Evolutionary conservation across 2,329 filamentous ascomycete species (phyloP).

Genomic region (Ceratocystis smalleyi): DNA sequence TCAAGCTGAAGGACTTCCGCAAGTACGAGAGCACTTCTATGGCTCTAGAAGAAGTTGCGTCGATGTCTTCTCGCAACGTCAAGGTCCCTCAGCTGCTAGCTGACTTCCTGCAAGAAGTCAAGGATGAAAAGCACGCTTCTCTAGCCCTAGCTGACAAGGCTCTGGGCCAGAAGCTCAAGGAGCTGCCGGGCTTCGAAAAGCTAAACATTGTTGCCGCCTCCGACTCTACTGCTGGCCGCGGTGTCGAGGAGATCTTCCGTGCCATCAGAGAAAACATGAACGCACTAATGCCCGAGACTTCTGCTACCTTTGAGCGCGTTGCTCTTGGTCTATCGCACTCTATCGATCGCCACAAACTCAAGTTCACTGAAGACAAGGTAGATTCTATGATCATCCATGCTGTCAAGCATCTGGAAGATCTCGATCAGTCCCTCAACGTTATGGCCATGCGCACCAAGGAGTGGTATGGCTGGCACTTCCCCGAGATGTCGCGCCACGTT

Average conservation of each 20-base stretch:
- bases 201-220: constrained; percentile 64
- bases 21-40: constrained; percentile 91
- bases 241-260: constrained; percentile 68
- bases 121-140: constrained; percentile 94
- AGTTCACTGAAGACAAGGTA: constrained; percentile 97
- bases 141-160: constrained; percentile 89
- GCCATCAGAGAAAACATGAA: constrained; percentile 83
- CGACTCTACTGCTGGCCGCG: constrained; percentile 51
- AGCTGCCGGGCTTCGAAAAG: constrained; percentile 76
- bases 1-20: constrained; percentile 92
- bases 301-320: constrained; percentile 84
- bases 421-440: constrained; percentile 97
- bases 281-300: constrained; percentile 73
- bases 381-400: constrained; percentile 99
- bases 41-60: constrained; percentile 78
- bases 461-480: constrained; percentile 99
- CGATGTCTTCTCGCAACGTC: constrained; percentile 58
- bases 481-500: constrained; percentile 90
- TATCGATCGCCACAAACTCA: constrained; percentile 90
- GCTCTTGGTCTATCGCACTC: constrained; percentile 92
- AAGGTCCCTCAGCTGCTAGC: constrained; percentile 84
- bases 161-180: constrained; percentile 79
- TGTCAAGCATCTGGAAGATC: constrained; percentile 80
- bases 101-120: constrained; percentile 70
- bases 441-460: constrained; percentile 99